Conservation (phyloP, 176 grass and related monocot species). For the Poa annua region DNA sequence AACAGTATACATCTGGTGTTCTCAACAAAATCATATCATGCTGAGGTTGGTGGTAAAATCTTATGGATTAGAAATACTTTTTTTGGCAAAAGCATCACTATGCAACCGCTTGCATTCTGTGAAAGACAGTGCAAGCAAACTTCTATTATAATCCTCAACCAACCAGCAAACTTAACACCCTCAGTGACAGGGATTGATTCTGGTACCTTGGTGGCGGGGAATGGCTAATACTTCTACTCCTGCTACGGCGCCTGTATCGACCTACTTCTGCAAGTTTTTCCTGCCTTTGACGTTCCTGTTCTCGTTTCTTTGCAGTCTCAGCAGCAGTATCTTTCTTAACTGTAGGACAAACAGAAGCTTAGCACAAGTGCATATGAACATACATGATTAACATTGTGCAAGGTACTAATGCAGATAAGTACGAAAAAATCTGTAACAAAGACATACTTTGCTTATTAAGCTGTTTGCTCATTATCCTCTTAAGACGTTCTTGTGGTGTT, state of each 20-base stretch:
- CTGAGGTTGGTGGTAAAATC: neutral
- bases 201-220: slow-evolving; percentile 93
- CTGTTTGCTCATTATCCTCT: slow-evolving; percentile 99
- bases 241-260: slow-evolving; percentile 62
- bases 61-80: neutral
- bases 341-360: slow-evolving; percentile 48
- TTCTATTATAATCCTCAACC: slow-evolving; percentile 5
- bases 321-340: slow-evolving; percentile 94
- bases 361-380: slow-evolving; percentile 23
- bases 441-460: slow-evolving; percentile 98
- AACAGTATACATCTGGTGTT: slow-evolving; percentile 11
- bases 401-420: slow-evolving; percentile 23
- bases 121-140: slow-evolving; percentile 3
- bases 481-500: slow-evolving; percentile 98
- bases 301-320: slow-evolving; percentile 88
- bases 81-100: neutral
- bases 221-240: slow-evolving; percentile 65
- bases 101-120: neutral
- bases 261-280: slow-evolving; percentile 92
- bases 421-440: neutral
- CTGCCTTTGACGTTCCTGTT: slow-evolving; percentile 80
- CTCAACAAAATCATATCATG: slow-evolving; percentile 5
- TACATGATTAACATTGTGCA: slow-evolving; percentile 2
- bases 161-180: neutral
- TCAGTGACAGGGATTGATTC: slow-evolving; percentile 22